Evolutionary conservation across 805 yeast species (phyloP), one percentile per base, ranked within the genome.

Genomic region (Candida nemodendra): DNA sequence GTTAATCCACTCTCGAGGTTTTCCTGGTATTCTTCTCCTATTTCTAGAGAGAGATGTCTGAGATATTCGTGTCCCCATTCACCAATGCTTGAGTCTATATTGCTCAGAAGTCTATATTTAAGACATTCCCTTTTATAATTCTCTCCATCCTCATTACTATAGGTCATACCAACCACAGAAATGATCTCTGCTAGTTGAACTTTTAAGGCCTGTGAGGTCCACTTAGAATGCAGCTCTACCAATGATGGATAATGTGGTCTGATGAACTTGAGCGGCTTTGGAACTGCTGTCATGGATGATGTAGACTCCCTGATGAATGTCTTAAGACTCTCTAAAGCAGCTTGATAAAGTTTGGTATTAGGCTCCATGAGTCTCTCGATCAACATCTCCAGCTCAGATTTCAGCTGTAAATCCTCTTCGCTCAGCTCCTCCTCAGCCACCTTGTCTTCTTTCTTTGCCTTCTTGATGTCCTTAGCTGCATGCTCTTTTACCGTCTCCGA

Each of bases 1-100:
- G 30, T 30, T 18, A 38, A 27, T 5, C 52, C 53, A 25, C 38
- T 40, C 30, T 57, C 66, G 35, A 62, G 41, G 32, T 55, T 69
- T 19, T 74, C 80, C 50, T 78, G 81, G 62, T 79, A 85, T 37
- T 84, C 85, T 57, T 84, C 91, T 43, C 99, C 98, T 52, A 93
- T 87, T 65, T 93, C 97, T 44, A 93, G 69, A 2, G 99, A 95
- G 55, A 93, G 72, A 66, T 93, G 98, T 59, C 99, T 89, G 55
- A 91, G 79, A 61, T 93, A 93, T 65, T 93, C 99, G 61, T 93
- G 98, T 30, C 99, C 99, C 99, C 99, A 93, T 54, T 81, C 84
- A 35, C 81, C 81, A 44, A 85, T 74, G 3, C 87, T 74, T 31
- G 74, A 62, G 39, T 63, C 65, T 23, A 61, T 45, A 38, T 51